Conservation (phyloP, 208 protist genomes). For the Strigomonas galati region DNA sequence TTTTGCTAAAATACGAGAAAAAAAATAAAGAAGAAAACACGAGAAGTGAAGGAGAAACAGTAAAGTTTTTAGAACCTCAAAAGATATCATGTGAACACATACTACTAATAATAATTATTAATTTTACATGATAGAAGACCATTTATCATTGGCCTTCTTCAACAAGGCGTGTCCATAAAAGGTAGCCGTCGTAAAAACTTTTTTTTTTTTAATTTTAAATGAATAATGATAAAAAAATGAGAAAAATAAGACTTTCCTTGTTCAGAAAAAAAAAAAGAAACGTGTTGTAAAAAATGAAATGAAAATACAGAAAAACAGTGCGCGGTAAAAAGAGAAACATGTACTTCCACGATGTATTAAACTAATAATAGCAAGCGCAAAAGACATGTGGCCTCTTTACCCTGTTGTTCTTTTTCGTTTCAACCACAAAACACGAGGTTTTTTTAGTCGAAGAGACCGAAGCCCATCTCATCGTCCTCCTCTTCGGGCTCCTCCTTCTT, state of each 20-base stretch:
- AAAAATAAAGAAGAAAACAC: slow-evolving; percentile 12
- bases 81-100: no score
- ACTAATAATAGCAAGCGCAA: no score
- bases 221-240: slow-evolving; percentile 10
- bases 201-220: slow-evolving; percentile 14
- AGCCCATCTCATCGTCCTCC: slow-evolving; percentile 88
- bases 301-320: slow-evolving; percentile 2
- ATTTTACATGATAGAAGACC: background rate
- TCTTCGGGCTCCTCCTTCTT: slow-evolving; percentile 39
- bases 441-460: slow-evolving; percentile 89
- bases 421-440: no score
- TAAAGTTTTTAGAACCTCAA: background rate
- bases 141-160: background rate
- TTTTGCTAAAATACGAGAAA: background rate
- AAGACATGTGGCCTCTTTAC: no score
- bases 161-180: no score
- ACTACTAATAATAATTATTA: slow-evolving; percentile 10
- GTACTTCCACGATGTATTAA: no score
- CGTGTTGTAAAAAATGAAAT: background rate
- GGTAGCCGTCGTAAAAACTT: slow-evolving; percentile 7
- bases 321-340: background rate
- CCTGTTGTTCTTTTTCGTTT: no score
- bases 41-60: slow-evolving; percentile 2
- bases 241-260: no score
- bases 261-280: slow-evolving; percentile 6